These are phyloP conservation scores for Russula ochroleuca DNA, from an alignment of 768 basidiomycete species.

Conservation along the genomic window DNA sequence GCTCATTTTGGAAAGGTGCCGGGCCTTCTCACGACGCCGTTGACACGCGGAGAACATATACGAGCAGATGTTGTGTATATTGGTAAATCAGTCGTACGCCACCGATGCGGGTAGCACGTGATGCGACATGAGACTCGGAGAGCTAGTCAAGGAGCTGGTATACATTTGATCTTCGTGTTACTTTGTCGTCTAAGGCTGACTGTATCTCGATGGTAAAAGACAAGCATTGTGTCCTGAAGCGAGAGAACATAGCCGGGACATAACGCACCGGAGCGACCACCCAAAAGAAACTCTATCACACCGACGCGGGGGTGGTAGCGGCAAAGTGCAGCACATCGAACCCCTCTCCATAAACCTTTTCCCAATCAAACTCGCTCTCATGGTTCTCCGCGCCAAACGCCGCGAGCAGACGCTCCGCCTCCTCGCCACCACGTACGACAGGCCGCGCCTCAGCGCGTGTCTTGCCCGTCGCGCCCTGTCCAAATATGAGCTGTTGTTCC, in stretches of 20 bases:
- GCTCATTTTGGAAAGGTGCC: too few relatives aligned
- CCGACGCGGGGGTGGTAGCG: background rate
- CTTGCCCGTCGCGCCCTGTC: conserved; percentile 70
- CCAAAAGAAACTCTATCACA: background rate
- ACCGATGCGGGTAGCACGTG: too few relatives aligned
- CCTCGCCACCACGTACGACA: conserved; percentile 50
- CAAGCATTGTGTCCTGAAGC: too few relatives aligned
- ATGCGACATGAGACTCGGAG: too few relatives aligned
- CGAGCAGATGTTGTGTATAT: too few relatives aligned
- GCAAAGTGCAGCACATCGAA: conserved; percentile 59
- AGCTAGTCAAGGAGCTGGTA: too few relatives aligned
- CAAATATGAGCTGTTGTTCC: conserved; percentile 55
- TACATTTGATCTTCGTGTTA: too few relatives aligned
- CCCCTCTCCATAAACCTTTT: conserved; percentile 57
- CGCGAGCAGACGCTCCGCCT: conserved; percentile 47
- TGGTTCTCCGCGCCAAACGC: conserved; percentile 78
- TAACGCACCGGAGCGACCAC: background rate
- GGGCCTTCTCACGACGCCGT: too few relatives aligned
- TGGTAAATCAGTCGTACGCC: too few relatives aligned
- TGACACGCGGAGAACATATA: too few relatives aligned
- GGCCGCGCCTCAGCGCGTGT: conserved; percentile 47
- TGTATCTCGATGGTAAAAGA: background rate
- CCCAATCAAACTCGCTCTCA: conserved; percentile 66
- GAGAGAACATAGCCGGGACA: background rate
- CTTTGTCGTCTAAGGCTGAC: background rate